Conservation (phyloP, 2,329 filamentous ascomycete species). For the Monilinia fructicola region DNA sequence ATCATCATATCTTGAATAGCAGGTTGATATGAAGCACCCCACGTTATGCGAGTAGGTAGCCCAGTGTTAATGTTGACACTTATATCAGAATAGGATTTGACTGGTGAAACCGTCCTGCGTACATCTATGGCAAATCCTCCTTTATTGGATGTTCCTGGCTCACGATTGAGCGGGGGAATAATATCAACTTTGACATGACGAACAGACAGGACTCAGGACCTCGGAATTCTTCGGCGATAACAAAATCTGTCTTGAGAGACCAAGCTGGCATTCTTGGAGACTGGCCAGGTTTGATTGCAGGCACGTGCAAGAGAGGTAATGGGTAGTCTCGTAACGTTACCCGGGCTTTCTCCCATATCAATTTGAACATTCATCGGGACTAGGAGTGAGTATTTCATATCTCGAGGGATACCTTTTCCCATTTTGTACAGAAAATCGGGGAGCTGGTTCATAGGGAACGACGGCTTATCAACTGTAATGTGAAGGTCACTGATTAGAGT, state of each 20-base stretch:
- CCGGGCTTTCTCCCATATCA: constrained; percentile 82
- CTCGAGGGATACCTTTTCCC: constrained; percentile 93
- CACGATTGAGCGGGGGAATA: constrained; percentile 64
- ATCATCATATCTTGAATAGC: constrained; percentile 99
- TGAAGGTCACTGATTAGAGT: constrained; percentile 81
- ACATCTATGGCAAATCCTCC: constrained; percentile 82
- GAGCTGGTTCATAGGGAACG: constrained; percentile 78
- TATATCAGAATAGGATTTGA: constrained; percentile 96
- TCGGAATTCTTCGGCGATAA: constrained; percentile 90
- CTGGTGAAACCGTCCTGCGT: constrained; percentile 84
- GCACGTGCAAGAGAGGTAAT: constrained; percentile 86
- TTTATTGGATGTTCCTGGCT: constrained; percentile 54
- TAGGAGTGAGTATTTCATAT: constrained; percentile 87
- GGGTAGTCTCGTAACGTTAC: constrained; percentile 92
- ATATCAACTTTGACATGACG: constrained; percentile 81
- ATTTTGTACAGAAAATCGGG: constrained; percentile 83
- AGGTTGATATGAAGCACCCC: constrained; percentile 96
- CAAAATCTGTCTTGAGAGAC: constrained; percentile 85
- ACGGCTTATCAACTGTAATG: constrained; percentile 85
- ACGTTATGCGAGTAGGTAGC: constrained; percentile 88
- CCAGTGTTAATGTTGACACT: constrained; percentile 89
- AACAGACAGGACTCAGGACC: constrained; percentile 75
- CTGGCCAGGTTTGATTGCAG: constrained; percentile 75
- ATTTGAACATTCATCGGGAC: constrained; percentile 88
- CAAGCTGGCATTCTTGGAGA: constrained; percentile 77